These are phyloP conservation scores for Malania oleifera DNA, from an alignment of 164 flowering plant genomes.

Conservation along the genomic window DNA sequence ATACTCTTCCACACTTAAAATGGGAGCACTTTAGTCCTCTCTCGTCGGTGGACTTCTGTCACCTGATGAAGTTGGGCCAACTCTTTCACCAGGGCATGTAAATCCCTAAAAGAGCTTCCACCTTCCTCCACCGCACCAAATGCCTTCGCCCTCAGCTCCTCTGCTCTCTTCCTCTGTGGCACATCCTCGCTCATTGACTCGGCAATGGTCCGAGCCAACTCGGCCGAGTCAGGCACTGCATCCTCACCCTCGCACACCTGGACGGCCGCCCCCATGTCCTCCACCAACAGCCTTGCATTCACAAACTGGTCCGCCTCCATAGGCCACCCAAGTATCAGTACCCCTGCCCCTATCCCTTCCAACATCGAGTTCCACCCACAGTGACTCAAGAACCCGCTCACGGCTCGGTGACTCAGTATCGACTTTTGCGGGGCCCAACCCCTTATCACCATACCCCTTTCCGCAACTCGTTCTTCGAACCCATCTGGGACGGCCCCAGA, in stretches of 20 bases:
- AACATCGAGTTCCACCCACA: slow-evolving; percentile 65
- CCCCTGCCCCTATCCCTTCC: slow-evolving; percentile 41
- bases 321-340: slow-evolving; percentile 47
- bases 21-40: no score
- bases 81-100: slow-evolving; percentile 26
- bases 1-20: no score
- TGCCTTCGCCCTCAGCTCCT: slow-evolving; percentile 24
- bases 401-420: slow-evolving; percentile 40
- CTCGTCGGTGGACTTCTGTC: no score
- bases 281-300: slow-evolving; percentile 37
- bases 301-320: slow-evolving; percentile 56
- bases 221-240: slow-evolving; percentile 30
- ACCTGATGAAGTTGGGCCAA: slow-evolving; percentile 17
- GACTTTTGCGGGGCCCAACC: slow-evolving; percentile 56
- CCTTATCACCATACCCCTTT: slow-evolving; percentile 33
- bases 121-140: slow-evolving; percentile 25
- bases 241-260: slow-evolving; percentile 33
- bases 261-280: slow-evolving; percentile 29
- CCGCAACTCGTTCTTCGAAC: slow-evolving; percentile 38
- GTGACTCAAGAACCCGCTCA: slow-evolving; percentile 54
- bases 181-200: slow-evolving; percentile 16
- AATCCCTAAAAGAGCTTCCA: slow-evolving; percentile 33
- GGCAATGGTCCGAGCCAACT: slow-evolving; percentile 20
- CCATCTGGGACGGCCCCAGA: slow-evolving; percentile 32
- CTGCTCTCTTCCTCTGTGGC: slow-evolving; percentile 19